Evolutionary conservation across 2,329 filamentous ascomycete genomes (phyloP).

Genomic region (Calonectria henricotiae): DNA sequence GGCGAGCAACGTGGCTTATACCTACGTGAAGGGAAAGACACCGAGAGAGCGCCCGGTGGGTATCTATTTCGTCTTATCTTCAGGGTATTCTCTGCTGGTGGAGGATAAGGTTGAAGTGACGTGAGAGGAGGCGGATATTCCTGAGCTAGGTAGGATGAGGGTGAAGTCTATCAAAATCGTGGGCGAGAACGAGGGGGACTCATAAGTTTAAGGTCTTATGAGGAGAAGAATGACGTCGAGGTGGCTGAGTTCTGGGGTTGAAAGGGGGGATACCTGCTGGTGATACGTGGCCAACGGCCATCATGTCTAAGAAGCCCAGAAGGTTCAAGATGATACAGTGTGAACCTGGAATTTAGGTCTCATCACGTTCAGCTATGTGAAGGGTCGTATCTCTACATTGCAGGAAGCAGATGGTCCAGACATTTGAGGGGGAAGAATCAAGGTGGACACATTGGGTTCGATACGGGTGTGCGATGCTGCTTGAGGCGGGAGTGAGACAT

Average conservation of each 20-base stretch:
- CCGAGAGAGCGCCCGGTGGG: conserved; percentile 2
- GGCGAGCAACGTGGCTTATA: neutral
- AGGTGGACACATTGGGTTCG: too few species aligned
- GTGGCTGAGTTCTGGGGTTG: neutral
- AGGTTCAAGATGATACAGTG: neutral
- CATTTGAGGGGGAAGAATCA: neutral
- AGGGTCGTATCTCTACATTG: neutral
- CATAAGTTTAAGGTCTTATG: neutral
- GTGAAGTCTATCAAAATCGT: neutral
- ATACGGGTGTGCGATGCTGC: neutral
- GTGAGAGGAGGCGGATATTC: neutral
- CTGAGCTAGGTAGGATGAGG: neutral
- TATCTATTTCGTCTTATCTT: neutral
- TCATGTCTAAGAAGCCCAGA: neutral
- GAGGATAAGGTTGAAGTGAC: neutral
- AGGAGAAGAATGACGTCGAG: neutral
- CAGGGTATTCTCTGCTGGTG: neutral
- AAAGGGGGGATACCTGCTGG: neutral
- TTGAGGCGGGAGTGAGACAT: conserved; percentile 3
- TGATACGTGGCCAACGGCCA: neutral
- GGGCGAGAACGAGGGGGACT: too few species aligned
- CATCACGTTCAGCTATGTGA: neutral
- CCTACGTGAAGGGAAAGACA: neutral
- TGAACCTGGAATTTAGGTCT: neutral
- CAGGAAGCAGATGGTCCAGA: too few species aligned